These are phyloP conservation scores for Solanum chaucha DNA, from an alignment of 257 asterid genomes.

Conservation along the genomic window DNA sequence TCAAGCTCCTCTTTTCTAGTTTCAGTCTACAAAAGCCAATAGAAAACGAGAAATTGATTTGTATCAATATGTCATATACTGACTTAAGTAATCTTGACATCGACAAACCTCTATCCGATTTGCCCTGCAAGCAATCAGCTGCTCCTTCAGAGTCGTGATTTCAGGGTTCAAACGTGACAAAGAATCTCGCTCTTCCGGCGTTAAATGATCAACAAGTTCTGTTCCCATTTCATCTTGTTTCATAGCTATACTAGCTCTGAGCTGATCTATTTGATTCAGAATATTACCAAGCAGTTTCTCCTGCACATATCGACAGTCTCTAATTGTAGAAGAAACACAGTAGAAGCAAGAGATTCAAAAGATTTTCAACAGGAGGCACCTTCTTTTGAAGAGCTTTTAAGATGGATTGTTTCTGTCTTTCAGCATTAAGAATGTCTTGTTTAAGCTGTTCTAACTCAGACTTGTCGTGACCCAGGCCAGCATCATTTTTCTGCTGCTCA, in stretches of 20 bases:
- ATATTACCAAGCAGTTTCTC: slow-evolving; percentile 73
- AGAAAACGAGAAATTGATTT: not conserved
- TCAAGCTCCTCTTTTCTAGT: slow-evolving; percentile 92
- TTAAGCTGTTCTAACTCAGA: slow-evolving; percentile 75
- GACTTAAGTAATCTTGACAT: slow-evolving; percentile 1
- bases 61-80: not conserved
- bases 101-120: slow-evolving; percentile 81
- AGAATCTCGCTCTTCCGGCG: slow-evolving; percentile 72
- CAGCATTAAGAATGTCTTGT: slow-evolving; percentile 68
- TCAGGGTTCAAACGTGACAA: slow-evolving; percentile 88
- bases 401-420: slow-evolving; percentile 74
- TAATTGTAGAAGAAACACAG: not conserved
- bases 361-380: slow-evolving; percentile 24
- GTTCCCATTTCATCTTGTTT: slow-evolving; percentile 92
- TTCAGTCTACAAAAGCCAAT: slow-evolving; percentile 51
- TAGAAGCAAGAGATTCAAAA: not conserved
- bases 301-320: slow-evolving; percentile 30
- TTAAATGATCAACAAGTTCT: slow-evolving; percentile 95
- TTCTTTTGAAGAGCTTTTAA: slow-evolving; percentile 78
- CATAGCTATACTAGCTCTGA: slow-evolving; percentile 64
- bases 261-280: slow-evolving; percentile 77
- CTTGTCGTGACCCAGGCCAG: slow-evolving; percentile 88
- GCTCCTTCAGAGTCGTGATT: slow-evolving; percentile 72
- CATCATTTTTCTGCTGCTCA: slow-evolving; percentile 97
- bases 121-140: slow-evolving; percentile 56